Conservation (phyloP, 1,284 basidiomycete species). For the Moesziomyces antarcticus region DNA sequence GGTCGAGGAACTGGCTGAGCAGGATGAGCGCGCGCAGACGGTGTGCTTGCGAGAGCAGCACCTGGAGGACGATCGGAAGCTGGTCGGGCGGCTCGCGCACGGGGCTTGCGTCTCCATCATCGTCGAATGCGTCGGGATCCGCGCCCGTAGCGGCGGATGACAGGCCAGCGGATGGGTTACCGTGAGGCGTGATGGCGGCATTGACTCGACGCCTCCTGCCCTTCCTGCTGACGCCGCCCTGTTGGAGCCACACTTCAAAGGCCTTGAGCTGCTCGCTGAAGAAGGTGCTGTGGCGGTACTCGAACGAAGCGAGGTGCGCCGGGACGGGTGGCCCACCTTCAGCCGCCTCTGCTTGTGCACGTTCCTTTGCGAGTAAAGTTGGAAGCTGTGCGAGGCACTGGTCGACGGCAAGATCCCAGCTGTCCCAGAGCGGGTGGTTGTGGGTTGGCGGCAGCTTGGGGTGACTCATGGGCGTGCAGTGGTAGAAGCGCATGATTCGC, state of each 20-base stretch:
- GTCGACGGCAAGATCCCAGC: conserved; percentile 97
- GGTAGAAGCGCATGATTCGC: conserved; percentile 97
- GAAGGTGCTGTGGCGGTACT: conserved; percentile 89
- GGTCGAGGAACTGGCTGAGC: conserved; percentile 96
- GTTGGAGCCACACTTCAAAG: conserved; percentile 92
- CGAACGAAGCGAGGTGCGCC: conserved; percentile 68
- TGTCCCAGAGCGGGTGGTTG: conserved; percentile 93
- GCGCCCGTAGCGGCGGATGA: conserved; percentile 37
- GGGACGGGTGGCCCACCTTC: conserved; percentile 65
- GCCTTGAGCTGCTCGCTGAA: conserved; percentile 96
- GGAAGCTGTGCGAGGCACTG: conserved; percentile 93
- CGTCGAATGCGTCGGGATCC: conserved; percentile 68
- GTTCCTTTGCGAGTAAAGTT: conserved; percentile 79
- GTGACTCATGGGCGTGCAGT: conserved; percentile 94
- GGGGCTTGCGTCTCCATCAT: conserved; percentile 72
- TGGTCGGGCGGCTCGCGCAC: conserved; percentile 86
- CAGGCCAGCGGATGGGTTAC: conserved; percentile 41
- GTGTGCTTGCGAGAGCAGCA: conserved; percentile 94
- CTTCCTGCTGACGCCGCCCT: conserved; percentile 69
- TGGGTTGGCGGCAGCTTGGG: conserved; percentile 92
- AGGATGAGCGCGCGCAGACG: conserved; percentile 93
- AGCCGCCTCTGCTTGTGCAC: conserved; percentile 69
- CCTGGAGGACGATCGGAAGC: conserved; percentile 95
- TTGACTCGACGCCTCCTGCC: conserved; percentile 57
- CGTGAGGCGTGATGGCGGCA: conserved; percentile 45